A percentile compares a stretch with the other conserved stretches of the same genome.
Conservation (phyloP, 495 filamentous ascomycete genomes). For the Venustampulla echinocandica region DNA sequence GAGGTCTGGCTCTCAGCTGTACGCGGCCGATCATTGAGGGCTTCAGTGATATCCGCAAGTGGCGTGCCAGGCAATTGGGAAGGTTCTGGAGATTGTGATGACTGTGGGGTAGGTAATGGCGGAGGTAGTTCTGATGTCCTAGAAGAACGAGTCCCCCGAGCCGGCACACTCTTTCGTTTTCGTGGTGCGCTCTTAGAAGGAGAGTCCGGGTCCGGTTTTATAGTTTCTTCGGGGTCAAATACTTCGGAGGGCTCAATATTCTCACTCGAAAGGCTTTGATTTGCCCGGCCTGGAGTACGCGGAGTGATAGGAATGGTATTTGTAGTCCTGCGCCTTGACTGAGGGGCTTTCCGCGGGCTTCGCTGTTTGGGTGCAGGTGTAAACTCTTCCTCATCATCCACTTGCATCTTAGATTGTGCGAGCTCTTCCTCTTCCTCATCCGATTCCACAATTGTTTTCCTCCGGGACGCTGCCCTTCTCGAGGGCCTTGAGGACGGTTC, state of each 20-base stretch:
- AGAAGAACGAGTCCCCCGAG: conserved; percentile 33
- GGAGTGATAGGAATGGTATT: conserved; percentile 30
- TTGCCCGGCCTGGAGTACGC: conserved; percentile 24
- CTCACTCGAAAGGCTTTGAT: conserved; percentile 31
- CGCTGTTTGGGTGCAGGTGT: conserved; percentile 55
- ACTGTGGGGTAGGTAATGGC: conserved; percentile 36
- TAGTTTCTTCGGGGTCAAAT: conserved; percentile 49
- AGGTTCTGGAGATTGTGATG: conserved; percentile 34
- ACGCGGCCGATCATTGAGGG: conserved; percentile 48
- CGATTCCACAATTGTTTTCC: conserved; percentile 65
- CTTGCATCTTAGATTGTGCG: conserved; percentile 34
- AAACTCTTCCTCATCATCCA: conserved; percentile 70
- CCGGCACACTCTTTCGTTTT: conserved; percentile 63
- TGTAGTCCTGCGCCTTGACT: conserved; percentile 49
- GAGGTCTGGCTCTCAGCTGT: conserved; percentile 30
- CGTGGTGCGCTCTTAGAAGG: conserved; percentile 54
- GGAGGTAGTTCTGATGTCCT: conserved; percentile 44
- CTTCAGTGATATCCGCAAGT: conserved; percentile 68
- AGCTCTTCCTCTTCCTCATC: conserved; percentile 55
- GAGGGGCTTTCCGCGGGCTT: conserved; percentile 35
- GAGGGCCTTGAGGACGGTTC: conserved; percentile 57
- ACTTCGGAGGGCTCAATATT: conserved; percentile 51
- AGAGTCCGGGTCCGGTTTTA: conserved; percentile 46
- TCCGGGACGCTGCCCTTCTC: conserved; percentile 62
- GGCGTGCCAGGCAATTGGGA: conserved; percentile 48